A percentile compares a stretch with the other conserved stretches of the same genome.
These are phyloP conservation scores for Podospora appendiculata DNA, from an alignment of 495 filamentous ascomycete genomes.

Conservation along the genomic window DNA sequence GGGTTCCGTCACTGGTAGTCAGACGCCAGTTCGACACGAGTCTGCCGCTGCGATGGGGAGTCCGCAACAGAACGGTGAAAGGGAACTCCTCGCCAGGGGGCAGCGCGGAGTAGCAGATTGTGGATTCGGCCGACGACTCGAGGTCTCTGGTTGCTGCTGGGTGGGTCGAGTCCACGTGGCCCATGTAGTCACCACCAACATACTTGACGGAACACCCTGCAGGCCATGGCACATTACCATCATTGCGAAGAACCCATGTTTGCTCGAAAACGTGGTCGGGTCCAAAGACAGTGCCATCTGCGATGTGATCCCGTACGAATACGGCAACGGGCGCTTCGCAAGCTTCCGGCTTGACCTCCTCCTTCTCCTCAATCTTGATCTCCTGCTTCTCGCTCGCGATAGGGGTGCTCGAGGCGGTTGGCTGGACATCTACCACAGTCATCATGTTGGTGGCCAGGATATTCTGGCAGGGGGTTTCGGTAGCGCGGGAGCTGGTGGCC, in stretches of 20 bases:
- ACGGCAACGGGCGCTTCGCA: constrained; percentile 42
- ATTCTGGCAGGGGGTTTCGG: constrained; percentile 41
- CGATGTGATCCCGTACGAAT: constrained; percentile 70
- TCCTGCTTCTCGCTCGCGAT: constrained; percentile 22
- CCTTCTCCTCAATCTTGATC: constrained; percentile 17
- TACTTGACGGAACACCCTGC: constrained; percentile 85
- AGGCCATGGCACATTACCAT: constrained; percentile 73
- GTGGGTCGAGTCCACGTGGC: constrained; percentile 69
- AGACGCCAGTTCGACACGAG: constrained; percentile 95
- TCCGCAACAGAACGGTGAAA: constrained; percentile 80
- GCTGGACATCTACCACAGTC: constrained; percentile 66
- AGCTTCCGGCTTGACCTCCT: constrained; percentile 10
- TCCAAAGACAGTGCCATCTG: constrained; percentile 65
- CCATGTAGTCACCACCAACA: constrained; percentile 92
- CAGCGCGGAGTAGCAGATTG: constrained; percentile 60
- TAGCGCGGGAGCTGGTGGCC: constrained; percentile 36
- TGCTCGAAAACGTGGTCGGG: constrained; percentile 73
- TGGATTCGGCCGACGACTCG: constrained; percentile 69
- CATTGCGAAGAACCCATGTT: constrained; percentile 87
- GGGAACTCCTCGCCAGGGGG: constrained; percentile 62
- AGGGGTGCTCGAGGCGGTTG: constrained; percentile 31
- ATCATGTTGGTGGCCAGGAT: constrained; percentile 58
- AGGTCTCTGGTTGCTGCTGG: constrained; percentile 67
- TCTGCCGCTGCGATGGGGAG: constrained; percentile 62
- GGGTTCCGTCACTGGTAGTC: constrained; percentile 68